Percentiles rank a stretch among this genome's conserved stretches.
phyloP scores from a whole-genome alignment of 805 yeast species.

The Candida ficus region DNA sequence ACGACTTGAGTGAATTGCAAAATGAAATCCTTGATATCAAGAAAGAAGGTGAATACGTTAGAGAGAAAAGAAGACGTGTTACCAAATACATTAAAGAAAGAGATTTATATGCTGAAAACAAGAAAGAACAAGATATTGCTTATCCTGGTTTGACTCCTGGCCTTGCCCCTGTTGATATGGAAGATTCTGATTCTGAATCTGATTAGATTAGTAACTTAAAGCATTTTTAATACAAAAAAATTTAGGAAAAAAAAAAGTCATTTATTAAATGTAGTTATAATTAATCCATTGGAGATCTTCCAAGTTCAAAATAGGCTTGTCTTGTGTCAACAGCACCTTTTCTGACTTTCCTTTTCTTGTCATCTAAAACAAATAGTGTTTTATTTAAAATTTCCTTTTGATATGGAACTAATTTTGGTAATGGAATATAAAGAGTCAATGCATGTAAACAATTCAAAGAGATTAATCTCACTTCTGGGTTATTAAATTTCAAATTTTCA shows the following conservation, averaged over 20 bases:
- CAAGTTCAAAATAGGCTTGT: conserved; percentile 63
- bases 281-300: conserved; percentile 30
- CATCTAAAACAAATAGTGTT: conserved; percentile 57
- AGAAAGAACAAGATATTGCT: conserved; percentile 21
- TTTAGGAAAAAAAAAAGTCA: no score
- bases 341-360: conserved; percentile 68
- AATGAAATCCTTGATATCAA: conserved; percentile 39
- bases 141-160: conserved; percentile 77
- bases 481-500: conserved; percentile 24
- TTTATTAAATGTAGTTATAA: not conserved
- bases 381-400: conserved; percentile 38
- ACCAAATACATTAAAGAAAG: conserved; percentile 20
- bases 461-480: conserved; percentile 47
- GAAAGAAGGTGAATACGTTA: conserved; percentile 26
- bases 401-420: conserved; percentile 44
- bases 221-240: not conserved
- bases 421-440: conserved; percentile 33
- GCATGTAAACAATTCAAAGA: conserved; percentile 56
- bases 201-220: conserved; percentile 22
- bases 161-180: conserved; percentile 72
- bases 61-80: conserved; percentile 22
- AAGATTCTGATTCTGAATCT: conserved; percentile 41
- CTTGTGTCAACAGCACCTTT: conserved; percentile 74
- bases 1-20: conserved; percentile 40
- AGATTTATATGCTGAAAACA: conserved; percentile 26